Base-by-base conservation (phyloP, 129 eudicot genomes). In the Lactuca sativa region DNA sequence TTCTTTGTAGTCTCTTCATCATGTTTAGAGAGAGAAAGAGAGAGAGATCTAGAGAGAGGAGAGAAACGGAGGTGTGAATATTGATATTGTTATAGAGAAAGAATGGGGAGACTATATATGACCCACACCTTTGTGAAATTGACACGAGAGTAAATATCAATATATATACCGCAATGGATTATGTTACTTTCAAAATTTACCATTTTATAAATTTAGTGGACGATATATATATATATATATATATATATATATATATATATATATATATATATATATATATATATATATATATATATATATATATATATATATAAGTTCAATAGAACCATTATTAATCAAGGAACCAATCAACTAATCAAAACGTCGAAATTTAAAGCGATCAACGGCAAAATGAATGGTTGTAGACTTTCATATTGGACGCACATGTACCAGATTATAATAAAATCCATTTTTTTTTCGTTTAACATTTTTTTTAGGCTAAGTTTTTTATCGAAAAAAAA, bases 1-100 rank as follows among this genome's bases (percentile, higher is more conserved):
- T 41, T 71, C 60, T 51, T 75, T 75, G 51, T 66, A 58, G 47
- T 72, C 69, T 61, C 74, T 55, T 72, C 80, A 59, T 64, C 66
- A 61, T 76, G 36, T 69, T 56, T 64, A 69, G 74, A 66, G 80
- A 71, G 66, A 69, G 63, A 47, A 21, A n/a, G n/a, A 58, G 52
- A 59, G 38, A 56, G 54, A 60, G 33, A 56, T 49, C 52, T 41
- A 37, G 49, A 56, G 68, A 62, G 73, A 31, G 51, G 76, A 44
- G 67, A 17, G 14, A 37, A 32, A 53, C 4, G 11, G 56, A 59
- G 67, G 21, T 49, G 49, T 66, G 59, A 31, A 53, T 53, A 34
- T 44, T 44, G 44, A 32, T 15, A 67, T 34, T 33, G 51, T 62
- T 4, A 4, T 30, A 55, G 76, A 49, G 56, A 18, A 38, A 57